Conservation (phyloP, 225 moss, liverwort and hornwort species). For the Marchantia polymorpha region DNA sequence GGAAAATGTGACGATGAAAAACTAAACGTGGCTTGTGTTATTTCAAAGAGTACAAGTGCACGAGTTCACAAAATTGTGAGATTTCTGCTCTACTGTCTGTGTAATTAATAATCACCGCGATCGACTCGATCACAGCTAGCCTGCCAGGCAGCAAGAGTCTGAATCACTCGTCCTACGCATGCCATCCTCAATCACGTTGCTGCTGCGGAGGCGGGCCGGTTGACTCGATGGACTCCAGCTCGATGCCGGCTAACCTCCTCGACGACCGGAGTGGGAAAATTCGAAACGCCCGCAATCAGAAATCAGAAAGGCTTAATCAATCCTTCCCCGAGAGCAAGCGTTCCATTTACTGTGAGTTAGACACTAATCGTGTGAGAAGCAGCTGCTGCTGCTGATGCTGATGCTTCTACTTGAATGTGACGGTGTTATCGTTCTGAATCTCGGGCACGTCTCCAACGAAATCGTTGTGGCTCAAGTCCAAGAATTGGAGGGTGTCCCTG, state of each 20-base stretch:
- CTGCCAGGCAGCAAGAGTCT: neutral
- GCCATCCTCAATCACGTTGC: neutral
- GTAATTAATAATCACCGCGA: neutral
- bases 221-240: neutral
- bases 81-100: neutral
- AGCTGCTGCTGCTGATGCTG: no score
- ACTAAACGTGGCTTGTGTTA: neutral
- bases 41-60: slow-evolving; percentile 13
- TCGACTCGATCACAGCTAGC: slow-evolving; percentile 9
- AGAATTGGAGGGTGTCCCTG: slow-evolving; percentile 48
- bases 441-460: slow-evolving; percentile 62
- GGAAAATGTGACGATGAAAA: neutral
- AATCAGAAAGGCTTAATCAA: neutral
- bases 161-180: neutral
- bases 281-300: slow-evolving; percentile 6
- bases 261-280: neutral
- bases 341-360: neutral
- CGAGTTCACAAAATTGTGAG: slow-evolving; percentile 12
- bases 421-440: neutral
- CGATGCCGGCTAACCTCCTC: slow-evolving; percentile 5
- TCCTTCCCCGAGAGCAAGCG: slow-evolving; percentile 3
- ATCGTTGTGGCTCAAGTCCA: slow-evolving; percentile 58
- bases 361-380: neutral
- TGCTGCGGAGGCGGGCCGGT: neutral
- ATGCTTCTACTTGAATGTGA: neutral